Conservation (phyloP, 1,284 basidiomycete genomes). For the Exobasidium cylindrosporum region DNA sequence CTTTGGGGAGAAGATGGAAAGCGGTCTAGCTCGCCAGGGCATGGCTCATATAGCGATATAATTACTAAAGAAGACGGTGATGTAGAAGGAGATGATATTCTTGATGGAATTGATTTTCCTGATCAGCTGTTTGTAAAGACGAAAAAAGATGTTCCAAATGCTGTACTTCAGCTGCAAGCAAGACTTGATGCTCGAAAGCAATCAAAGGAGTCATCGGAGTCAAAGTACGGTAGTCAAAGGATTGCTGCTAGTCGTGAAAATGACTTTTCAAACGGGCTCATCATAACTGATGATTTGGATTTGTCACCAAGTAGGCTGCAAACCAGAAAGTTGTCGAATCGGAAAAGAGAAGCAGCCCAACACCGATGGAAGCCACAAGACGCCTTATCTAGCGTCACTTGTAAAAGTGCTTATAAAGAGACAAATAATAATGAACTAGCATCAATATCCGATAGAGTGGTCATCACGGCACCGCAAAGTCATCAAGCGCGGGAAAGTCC, state of each 20-base stretch:
- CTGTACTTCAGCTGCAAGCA: slow-evolving; percentile 29
- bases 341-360: slow-evolving; percentile 2
- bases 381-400: not conserved
- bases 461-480: too few species aligned
- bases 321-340: slow-evolving; percentile 6
- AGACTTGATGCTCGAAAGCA: slow-evolving; percentile 30
- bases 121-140: not conserved
- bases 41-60: too few species aligned
- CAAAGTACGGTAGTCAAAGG: slow-evolving; percentile 6
- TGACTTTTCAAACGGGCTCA: slow-evolving; percentile 33
- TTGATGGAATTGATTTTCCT: not conserved
- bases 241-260: slow-evolving; percentile 22
- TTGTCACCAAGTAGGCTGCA: slow-evolving; percentile 36
- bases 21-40: slow-evolving; percentile 61
- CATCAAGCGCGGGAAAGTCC: too few species aligned
- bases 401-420: too few species aligned
- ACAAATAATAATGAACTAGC: too few species aligned
- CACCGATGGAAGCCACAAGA: not conserved
- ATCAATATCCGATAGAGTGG: too few species aligned
- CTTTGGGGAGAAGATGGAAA: slow-evolving; percentile 62
- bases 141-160: not conserved
- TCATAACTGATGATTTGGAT: slow-evolving; percentile 45
- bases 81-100: not conserved
- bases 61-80: too few species aligned
- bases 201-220: not conserved